A percentile compares a stretch with the other conserved stretches of the same genome.
Evolutionary conservation across 148 eudicot species (phyloP).

Genomic region (Nepenthes mirabilis): DNA sequence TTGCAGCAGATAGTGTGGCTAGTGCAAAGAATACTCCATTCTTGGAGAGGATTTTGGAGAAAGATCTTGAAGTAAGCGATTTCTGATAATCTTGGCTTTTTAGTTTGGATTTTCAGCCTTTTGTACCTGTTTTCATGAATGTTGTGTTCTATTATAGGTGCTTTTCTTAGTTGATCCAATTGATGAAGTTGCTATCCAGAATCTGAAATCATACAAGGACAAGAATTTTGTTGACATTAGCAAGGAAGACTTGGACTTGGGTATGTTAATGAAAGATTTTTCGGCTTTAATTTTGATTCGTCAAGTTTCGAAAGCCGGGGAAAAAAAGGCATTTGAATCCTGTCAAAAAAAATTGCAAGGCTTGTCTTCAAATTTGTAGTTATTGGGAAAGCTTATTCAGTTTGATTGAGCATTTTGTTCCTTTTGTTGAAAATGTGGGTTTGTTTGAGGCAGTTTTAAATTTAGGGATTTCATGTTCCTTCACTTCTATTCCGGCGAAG

Average conservation of each 20-base stretch:
- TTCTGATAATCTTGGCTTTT: not conserved
- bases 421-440: too few species aligned
- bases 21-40: slow-evolving; percentile 91
- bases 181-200: slow-evolving; percentile 87
- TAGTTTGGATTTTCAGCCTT: not conserved
- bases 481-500: too few species aligned
- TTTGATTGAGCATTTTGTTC: too few species aligned
- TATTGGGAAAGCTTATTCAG: too few species aligned
- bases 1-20: slow-evolving; percentile 86
- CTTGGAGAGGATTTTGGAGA: slow-evolving; percentile 82
- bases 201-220: slow-evolving; percentile 73
- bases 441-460: too few species aligned
- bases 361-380: too few species aligned
- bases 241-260: slow-evolving; percentile 94
- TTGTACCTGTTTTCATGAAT: not conserved
- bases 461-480: too few species aligned
- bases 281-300: not conserved
- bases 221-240: slow-evolving; percentile 81
- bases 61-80: slow-evolving; percentile 72
- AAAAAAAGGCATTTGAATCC: too few species aligned
- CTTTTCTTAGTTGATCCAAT: slow-evolving; percentile 89
- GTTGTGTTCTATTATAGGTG: slow-evolving; percentile 35
- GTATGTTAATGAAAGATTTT: slow-evolving; percentile 21
- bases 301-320: too few species aligned
- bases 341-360: too few species aligned